Base-by-base conservation (phyloP, 179 eudicot genomes). In the Nepenthes alata region DNA sequence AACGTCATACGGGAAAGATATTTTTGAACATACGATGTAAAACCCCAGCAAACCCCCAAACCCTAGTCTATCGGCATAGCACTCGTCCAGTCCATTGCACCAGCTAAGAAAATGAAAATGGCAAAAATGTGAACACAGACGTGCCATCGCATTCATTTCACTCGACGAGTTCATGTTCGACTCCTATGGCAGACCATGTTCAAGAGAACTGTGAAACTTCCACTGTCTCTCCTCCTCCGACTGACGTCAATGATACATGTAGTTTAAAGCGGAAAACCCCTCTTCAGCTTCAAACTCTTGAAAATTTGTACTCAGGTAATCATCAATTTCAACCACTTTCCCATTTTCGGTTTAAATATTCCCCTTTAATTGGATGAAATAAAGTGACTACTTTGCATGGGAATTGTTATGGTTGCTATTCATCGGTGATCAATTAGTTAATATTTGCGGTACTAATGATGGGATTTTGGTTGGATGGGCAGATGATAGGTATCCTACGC, bases 401-500 rank as follows among this genome's bases (percentile, higher is more conserved):
- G 25, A 25, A 25, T 25, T 25, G 25, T 25, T 25, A 25, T 25
- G 25, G 25, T 1, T 25, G 25, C 25, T 25, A 25, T 25, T 25
- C 25, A 25, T 25, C 25, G 25, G 25, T 25, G 25, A 25, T 25
- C 25, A 25, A 25, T 25, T 25, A 25, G 25, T 25, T 25, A 0
- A 25, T 25, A 25, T 56, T 1, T 36, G 6, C 14, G 3, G 16
- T 58, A 7, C 25, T 25, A 6, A 36, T 70, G 38, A 55, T 6
- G 12, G 51, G 52, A 62, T 6, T 13, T 45, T 66, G 56, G 58
- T 62, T 67, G 74, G 58, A 59, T 67, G 74, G n/a, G 60, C 72
- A 79, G 83, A 73, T 62, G 83, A 79, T 68, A 76, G 61, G 57
- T 62, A 72, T 44, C 83, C 83, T 6, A 57, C 83, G 3, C 69